Evolutionary conservation across 2,329 filamentous ascomycete genomes (phyloP), one percentile per base, ranked within the genome.

Genomic region (Westerdykella aurantiaca): DNA sequence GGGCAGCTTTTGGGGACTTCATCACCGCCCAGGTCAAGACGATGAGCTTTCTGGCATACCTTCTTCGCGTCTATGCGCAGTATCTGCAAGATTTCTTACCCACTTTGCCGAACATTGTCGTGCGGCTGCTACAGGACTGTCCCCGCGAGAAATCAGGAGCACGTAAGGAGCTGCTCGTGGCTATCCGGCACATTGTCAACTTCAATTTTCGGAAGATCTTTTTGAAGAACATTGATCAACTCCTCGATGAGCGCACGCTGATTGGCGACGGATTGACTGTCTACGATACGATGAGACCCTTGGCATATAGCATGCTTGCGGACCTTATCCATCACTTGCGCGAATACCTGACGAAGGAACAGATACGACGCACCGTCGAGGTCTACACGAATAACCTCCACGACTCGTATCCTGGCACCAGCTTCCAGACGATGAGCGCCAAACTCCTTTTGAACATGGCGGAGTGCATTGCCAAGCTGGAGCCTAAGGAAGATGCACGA

Each of bases 391-490:
- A 85, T 61, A 97, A 97, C 58, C 73, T 98, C 17, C 89, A 95
- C 60, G 93, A 97, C 66, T 88, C 88, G 51, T 95, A 95, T 50
- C 94, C 93, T 0, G 94, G 94, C 7, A 97, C 94, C 0, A 98
- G 91, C 67, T 98, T 98, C 63, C 94, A 98, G 68, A 98, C 93
- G 0, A 99, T 99, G 93, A 97, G 93, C 57, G 94, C 93, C 0
- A 98, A 97, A 67, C 75, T 99, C 2, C 74, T 99, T 1, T 75
- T 98, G 11, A 99, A 98, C 65, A 94, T 99, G 88, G 93, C 91
- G 0, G 94, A 98, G 60, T 95, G 88, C 64, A 99, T 98, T 60
- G 88, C 90, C 1, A 95, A 91, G 66, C 79, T 98, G 56, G 85
- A 86, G 16, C 88, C 95, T 63, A 98, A 97, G 71, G 82, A 85